phyloP scores from a whole-genome alignment of 2,329 filamentous ascomycete species.

The Aspergillus glaucus region DNA sequence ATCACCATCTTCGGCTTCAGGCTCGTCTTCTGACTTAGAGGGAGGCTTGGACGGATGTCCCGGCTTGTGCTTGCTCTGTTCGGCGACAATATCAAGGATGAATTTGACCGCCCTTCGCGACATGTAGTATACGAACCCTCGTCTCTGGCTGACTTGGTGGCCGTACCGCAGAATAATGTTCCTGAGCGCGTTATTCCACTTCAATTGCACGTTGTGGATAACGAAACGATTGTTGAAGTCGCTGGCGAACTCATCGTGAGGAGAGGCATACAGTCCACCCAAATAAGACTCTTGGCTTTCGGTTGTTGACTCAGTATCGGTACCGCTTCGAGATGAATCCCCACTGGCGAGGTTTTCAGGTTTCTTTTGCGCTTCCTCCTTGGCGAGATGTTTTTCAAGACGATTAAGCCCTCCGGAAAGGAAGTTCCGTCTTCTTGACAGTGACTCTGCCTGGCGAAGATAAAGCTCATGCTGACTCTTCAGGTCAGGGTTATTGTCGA shows the following conservation, averaged over 20 bases:
- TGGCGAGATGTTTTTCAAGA: slow-evolving; percentile 44
- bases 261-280: slow-evolving; percentile 58
- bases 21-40: slow-evolving; percentile 23
- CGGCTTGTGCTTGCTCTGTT: slow-evolving; percentile 70
- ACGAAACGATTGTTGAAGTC: slow-evolving; percentile 99
- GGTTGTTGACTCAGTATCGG: slow-evolving; percentile 39
- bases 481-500: slow-evolving; percentile 43
- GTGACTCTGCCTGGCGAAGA: slow-evolving; percentile 50
- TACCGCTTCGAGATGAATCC: slow-evolving; percentile 21
- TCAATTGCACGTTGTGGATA: slow-evolving; percentile 93
- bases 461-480: slow-evolving; percentile 46
- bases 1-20: slow-evolving; percentile 47
- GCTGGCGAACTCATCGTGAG: slow-evolving; percentile 75
- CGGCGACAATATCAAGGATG: slow-evolving; percentile 93
- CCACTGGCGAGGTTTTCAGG: slow-evolving; percentile 15
- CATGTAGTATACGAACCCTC: slow-evolving; percentile 96
- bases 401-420: slow-evolving; percentile 53
- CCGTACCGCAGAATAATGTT: slow-evolving; percentile 97
- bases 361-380: slow-evolving; percentile 37
- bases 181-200: slow-evolving; percentile 94
- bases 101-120: slow-evolving; percentile 95
- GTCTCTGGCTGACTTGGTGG: slow-evolving; percentile 90
- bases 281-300: slow-evolving; percentile 49
- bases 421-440: slow-evolving; percentile 55
- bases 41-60: slow-evolving; percentile 27